Conservation (phyloP, 352 stramenopile genomes). For the Peronospora belbahrii region DNA sequence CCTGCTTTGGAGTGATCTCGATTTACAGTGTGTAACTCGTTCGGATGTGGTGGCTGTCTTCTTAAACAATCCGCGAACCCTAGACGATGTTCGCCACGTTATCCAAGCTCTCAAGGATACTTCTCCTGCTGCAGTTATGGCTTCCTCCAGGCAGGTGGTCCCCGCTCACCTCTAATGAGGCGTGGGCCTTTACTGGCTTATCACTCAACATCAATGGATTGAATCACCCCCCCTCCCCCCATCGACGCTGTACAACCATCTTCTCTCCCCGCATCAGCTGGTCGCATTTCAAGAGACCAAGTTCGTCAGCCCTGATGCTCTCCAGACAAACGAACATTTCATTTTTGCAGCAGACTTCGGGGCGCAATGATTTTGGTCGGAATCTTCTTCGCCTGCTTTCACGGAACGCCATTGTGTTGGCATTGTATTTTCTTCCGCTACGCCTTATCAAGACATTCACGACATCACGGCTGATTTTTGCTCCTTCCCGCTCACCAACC, state of each 20-base stretch:
- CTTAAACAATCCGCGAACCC: neutral
- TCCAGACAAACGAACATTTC: too few relatives aligned
- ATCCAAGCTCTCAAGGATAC: neutral
- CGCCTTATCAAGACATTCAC: conserved; percentile 5
- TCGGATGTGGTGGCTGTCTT: neutral
- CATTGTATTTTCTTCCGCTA: conserved; percentile 6
- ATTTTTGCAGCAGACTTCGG: too few relatives aligned
- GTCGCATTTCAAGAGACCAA: too few relatives aligned
- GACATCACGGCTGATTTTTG: conserved; percentile 6
- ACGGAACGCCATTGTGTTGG: conserved; percentile 6
- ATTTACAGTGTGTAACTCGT: neutral
- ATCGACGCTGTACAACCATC: too few relatives aligned
- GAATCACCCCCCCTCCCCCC: too few relatives aligned
- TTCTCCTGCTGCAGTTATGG: neutral
- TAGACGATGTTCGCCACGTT: neutral
- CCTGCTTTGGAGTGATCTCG: neutral
- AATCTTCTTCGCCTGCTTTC: conserved; percentile 8
- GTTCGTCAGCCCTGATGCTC: too few relatives aligned
- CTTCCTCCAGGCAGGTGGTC: neutral
- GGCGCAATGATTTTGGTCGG: too few relatives aligned
- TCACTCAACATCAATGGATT: too few relatives aligned
- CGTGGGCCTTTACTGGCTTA: too few relatives aligned
- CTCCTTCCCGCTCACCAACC: conserved; percentile 1
- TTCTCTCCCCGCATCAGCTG: too few relatives aligned
- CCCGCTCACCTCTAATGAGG: conserved; percentile 11